Evolutionary conservation across 345 rosid species (phyloP).

Genomic region (Corymbia maculata): DNA sequence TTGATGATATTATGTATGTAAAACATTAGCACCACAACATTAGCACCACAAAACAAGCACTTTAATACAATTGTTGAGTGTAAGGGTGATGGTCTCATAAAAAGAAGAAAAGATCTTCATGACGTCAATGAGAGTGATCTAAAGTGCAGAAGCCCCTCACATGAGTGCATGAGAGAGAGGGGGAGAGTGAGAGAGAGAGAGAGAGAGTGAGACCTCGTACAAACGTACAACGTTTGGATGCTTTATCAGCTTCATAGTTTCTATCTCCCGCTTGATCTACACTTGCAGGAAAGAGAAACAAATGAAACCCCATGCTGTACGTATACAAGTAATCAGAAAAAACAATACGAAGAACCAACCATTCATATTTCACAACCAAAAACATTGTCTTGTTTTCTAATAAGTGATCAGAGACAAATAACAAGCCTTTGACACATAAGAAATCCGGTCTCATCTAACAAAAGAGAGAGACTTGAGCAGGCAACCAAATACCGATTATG

Average conservation of each 20-base stretch:
- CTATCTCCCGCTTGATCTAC: constrained; percentile 86
- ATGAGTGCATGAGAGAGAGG: neutral
- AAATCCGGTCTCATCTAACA: neutral
- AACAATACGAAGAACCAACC: neutral
- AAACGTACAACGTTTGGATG: constrained; percentile 91
- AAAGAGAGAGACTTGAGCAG: neutral
- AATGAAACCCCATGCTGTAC: neutral
- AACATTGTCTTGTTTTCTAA: neutral
- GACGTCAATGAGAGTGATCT: neutral
- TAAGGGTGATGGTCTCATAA: neutral
- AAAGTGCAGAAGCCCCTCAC: neutral
- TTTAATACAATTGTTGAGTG: neutral
- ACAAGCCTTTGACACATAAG: neutral
- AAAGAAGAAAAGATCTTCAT: neutral
- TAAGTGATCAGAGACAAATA: neutral
- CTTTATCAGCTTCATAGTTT: constrained; percentile 87
- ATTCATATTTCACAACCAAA: neutral
- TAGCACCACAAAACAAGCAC: neutral
- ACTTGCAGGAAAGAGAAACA: constrained; percentile 1
- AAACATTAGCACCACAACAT: neutral
- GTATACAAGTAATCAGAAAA: neutral
- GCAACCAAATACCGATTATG: neutral
- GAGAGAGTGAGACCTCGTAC: constrained; percentile 52
- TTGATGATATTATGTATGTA: neutral
- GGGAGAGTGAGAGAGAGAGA: constrained; percentile 3